A percentile compares a stretch with the other conserved stretches of the same genome.
phyloP scores from a whole-genome alignment of 441 rosid species.

The Adansonia gregorii region DNA sequence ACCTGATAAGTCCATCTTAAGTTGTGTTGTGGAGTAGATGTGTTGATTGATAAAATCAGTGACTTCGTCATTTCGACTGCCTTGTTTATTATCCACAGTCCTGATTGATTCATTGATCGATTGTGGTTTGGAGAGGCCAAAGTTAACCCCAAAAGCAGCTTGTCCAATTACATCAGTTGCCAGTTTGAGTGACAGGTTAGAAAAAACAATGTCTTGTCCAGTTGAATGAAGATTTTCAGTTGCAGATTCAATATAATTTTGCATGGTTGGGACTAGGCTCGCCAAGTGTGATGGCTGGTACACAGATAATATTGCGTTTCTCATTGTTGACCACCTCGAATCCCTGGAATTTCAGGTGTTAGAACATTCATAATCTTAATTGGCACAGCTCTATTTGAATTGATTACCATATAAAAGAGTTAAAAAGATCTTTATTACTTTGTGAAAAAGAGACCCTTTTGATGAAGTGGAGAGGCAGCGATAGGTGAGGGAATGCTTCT shows the following conservation, averaged over 20 bases:
- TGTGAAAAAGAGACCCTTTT: conserved; percentile 95
- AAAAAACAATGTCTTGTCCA: conserved; percentile 58
- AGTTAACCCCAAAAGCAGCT: conserved; percentile 91
- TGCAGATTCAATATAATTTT: conserved; percentile 63
- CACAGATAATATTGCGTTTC: conserved; percentile 81
- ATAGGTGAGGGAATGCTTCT: conserved; percentile 98
- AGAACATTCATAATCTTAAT: neutral
- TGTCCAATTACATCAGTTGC: conserved; percentile 89
- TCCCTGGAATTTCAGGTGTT: conserved; percentile 53
- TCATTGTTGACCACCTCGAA: conserved; percentile 84
- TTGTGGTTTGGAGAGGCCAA: conserved; percentile 66
- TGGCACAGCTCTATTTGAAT: neutral
- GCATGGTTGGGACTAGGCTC: conserved; percentile 82
- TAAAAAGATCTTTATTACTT: conserved; percentile 40
- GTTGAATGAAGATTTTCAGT: conserved; percentile 53
- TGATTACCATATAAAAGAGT: neutral
- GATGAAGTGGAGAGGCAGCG: conserved; percentile 91
- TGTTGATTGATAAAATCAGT: conserved; percentile 78
- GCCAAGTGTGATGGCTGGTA: conserved; percentile 94
- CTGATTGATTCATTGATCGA: conserved; percentile 30
- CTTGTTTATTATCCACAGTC: conserved; percentile 22
- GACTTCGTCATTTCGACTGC: conserved; percentile 45
- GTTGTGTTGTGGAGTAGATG: conserved; percentile 89
- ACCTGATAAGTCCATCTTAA: conserved; percentile 93
- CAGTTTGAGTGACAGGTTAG: conserved; percentile 73